Evolutionary conservation across 179 eudicot genomes (phyloP).

Genomic region (Beta corolliflora): DNA sequence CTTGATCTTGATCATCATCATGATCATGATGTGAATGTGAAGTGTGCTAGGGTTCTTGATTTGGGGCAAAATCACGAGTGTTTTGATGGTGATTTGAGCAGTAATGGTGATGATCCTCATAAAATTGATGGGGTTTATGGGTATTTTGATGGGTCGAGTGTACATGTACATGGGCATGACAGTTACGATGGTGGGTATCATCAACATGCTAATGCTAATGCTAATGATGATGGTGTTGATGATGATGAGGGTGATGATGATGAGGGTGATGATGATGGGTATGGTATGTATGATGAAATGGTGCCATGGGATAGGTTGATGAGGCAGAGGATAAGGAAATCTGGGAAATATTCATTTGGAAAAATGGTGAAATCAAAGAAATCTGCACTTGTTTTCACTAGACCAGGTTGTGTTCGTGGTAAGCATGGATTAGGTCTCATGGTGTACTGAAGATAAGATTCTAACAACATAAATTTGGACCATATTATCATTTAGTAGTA

Average conservation of each 20-base stretch:
- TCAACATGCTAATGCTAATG: background rate
- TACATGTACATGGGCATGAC: background rate
- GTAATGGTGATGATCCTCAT: background rate
- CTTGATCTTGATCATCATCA: too few relatives aligned
- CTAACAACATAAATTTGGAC: background rate
- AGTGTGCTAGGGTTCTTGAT: conserved; percentile 4
- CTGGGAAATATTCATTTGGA: conserved; percentile 59
- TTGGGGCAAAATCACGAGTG: background rate
- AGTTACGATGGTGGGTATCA: too few relatives aligned
- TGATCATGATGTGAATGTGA: background rate
- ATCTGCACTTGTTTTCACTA: conserved; percentile 39
- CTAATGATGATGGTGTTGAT: conserved; percentile 17
- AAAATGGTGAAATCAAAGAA: conserved; percentile 55
- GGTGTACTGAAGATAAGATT: conserved; percentile 24
- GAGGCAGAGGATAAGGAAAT: conserved; percentile 66
- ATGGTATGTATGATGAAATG: conserved; percentile 65
- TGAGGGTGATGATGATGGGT: conserved; percentile 31
- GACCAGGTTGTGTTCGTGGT: conserved; percentile 59
- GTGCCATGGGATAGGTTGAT: conserved; percentile 58
- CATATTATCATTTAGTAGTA: background rate
- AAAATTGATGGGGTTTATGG: background rate
- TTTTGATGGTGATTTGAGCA: background rate
- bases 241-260: conserved; percentile 27
- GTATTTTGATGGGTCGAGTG: background rate
- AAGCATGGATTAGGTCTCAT: conserved; percentile 53